Conservation (phyloP, 2,329 filamentous ascomycete species). For the Zymoseptoria ardabiliae region DNA sequence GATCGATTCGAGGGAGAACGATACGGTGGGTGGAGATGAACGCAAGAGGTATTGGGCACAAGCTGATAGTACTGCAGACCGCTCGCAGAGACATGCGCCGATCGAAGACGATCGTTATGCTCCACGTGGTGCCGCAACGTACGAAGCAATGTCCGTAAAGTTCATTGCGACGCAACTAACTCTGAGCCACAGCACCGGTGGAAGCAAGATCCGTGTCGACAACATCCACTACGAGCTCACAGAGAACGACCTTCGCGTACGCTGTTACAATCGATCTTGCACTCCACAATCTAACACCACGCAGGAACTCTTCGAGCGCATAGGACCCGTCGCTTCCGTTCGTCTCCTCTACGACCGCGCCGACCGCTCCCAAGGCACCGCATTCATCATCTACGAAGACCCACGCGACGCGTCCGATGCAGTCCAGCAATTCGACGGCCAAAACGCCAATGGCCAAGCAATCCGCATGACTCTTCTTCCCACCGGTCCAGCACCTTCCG, state of each 20-base stretch:
- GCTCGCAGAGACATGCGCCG: slow-evolving; percentile 13
- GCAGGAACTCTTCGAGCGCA: slow-evolving; percentile 72
- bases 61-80: slow-evolving; percentile 9
- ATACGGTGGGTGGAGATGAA: slow-evolving; percentile 12
- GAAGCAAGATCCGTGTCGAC: slow-evolving; percentile 66
- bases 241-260: slow-evolving; percentile 72
- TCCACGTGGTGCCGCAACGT: slow-evolving; percentile 12
- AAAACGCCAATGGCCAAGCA: slow-evolving; percentile 77
- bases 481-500: slow-evolving; percentile 40
- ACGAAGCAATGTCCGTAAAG: neutral
- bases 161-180: neutral
- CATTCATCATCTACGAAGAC: slow-evolving; percentile 72
- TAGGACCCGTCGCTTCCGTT: slow-evolving; percentile 63
- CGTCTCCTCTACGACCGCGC: slow-evolving; percentile 77
- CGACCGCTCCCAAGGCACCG: slow-evolving; percentile 77
- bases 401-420: slow-evolving; percentile 66
- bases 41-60: neutral
- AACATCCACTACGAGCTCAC: slow-evolving; percentile 91
- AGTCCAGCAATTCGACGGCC: slow-evolving; percentile 74
- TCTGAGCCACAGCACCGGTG: slow-evolving; percentile 8
- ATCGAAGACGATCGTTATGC: slow-evolving; percentile 18
- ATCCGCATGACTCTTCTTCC: slow-evolving; percentile 66
- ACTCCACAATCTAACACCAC: slow-evolving; percentile 2
- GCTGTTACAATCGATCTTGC: neutral
- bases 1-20: slow-evolving; percentile 31